Evolutionary conservation across 306 rosid species (phyloP).

Genomic region (Comarum palustre): DNA sequence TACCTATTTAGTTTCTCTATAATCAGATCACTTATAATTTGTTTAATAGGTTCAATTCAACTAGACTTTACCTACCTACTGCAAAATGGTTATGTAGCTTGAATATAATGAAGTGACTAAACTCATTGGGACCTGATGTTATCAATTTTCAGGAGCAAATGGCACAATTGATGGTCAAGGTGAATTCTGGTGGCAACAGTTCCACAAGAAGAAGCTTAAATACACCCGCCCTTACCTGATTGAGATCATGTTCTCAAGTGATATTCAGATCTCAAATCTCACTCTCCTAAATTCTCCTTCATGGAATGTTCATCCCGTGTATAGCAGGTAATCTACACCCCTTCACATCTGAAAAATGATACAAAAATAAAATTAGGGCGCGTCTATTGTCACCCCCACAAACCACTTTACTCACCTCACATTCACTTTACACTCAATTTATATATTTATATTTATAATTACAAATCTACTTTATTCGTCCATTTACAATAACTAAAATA

Average conservation of each 20-base stretch:
- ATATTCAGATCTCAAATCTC: slow-evolving; percentile 38
- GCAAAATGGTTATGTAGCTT: not conserved
- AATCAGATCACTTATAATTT: not conserved
- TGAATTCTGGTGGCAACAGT: slow-evolving; percentile 45
- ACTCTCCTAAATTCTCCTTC: slow-evolving; percentile 45
- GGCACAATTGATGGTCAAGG: slow-evolving; percentile 54
- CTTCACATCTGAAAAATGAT: not conserved
- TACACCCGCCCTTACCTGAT: slow-evolving; percentile 49
- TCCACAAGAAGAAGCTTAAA: slow-evolving; percentile 48
- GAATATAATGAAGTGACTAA: not conserved
- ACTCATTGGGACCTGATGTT: not conserved
- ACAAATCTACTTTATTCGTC: too few relatives aligned
- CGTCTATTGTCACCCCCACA: too few relatives aligned
- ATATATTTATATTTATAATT: too few relatives aligned
- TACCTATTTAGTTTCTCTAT: slow-evolving; percentile 5
- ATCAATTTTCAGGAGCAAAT: slow-evolving; percentile 33
- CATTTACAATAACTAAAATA: too few relatives aligned
- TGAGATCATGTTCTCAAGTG: slow-evolving; percentile 34
- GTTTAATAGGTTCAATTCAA: not conserved
- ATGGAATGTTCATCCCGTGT: slow-evolving; percentile 53
- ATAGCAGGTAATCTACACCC: slow-evolving; percentile 33
- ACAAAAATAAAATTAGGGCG: not conserved
- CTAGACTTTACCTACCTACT: not conserved
- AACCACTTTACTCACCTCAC: too few relatives aligned
- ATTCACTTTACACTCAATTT: too few relatives aligned